Conservation (phyloP, 2,329 filamentous ascomycete species). For the Didymosphaeria variabile region DNA sequence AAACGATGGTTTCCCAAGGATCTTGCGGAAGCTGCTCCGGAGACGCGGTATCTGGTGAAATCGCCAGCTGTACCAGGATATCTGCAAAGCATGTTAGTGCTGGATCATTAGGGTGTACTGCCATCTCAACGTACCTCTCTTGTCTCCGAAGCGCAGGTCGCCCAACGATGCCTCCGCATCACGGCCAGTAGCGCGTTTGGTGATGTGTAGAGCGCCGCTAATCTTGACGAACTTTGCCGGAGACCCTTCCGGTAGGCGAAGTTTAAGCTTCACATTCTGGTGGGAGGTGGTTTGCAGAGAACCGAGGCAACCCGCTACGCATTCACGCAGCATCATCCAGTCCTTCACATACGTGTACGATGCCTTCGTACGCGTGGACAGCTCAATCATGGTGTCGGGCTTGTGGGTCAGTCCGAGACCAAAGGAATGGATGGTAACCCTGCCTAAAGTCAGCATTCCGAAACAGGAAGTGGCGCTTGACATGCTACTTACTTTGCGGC, state of each 20-base stretch:
- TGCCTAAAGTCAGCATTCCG: conserved; percentile 49
- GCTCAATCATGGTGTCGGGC: conserved; percentile 97
- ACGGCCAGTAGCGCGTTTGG: conserved; percentile 91
- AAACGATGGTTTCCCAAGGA: conserved; percentile 96
- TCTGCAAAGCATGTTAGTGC: conserved; percentile 60
- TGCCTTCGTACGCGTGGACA: conserved; percentile 93
- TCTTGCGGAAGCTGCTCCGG: conserved; percentile 91
- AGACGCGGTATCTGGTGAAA: conserved; percentile 82
- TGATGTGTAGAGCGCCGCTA: conserved; percentile 93
- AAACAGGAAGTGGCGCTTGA: conserved; percentile 13
- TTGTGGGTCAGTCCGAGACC: conserved; percentile 97
- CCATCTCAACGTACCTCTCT: conserved; percentile 62
- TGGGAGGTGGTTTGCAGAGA: conserved; percentile 95
- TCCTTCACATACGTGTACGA: conserved; percentile 99
- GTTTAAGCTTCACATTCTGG: conserved; percentile 95
- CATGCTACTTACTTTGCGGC: conserved; percentile 81
- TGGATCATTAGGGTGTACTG: background rate
- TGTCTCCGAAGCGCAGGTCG: conserved; percentile 94
- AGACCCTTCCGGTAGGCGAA: conserved; percentile 92
- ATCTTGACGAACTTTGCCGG: conserved; percentile 99
- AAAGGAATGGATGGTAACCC: conserved; percentile 95
- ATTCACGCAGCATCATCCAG: conserved; percentile 99
- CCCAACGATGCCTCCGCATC: conserved; percentile 93
- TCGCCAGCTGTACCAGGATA: conserved; percentile 91
- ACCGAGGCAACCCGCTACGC: conserved; percentile 90